Evolutionary conservation across 345 rosid genomes (phyloP).

Genomic region (Iberis pinnata): DNA sequence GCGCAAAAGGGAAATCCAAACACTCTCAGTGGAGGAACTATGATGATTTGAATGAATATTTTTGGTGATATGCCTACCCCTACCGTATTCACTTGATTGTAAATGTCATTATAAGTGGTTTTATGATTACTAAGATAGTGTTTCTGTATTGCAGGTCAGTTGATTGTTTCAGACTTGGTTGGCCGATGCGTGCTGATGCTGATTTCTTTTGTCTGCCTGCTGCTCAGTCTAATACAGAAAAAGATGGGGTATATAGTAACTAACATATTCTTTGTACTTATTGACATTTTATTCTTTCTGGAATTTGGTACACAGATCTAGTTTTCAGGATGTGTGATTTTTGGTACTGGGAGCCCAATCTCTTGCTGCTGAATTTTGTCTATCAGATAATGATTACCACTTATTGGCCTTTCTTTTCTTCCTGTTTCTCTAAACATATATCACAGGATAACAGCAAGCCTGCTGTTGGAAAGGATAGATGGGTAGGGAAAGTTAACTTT

Average conservation of each 20-base stretch:
- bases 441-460: conserved; percentile 66
- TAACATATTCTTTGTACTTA: conserved; percentile 9
- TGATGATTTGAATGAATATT: conserved; percentile 94
- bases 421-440: conserved; percentile 11
- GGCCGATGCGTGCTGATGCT: conserved; percentile 99
- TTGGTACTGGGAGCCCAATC: conserved; percentile 1
- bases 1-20: conserved; percentile 80
- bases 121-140: conserved; percentile 8
- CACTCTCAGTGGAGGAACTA: conserved; percentile 99
- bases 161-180: conserved; percentile 93
- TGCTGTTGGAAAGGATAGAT: conserved; percentile 41
- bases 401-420: not conserved
- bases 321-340: not conserved
- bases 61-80: conserved; percentile 54
- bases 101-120: conserved; percentile 4
- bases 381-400: conserved; percentile 3
- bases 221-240: conserved; percentile 33
- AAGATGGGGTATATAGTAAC: conserved; percentile 50
- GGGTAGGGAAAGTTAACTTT: conserved; percentile 97
- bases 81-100: not conserved
- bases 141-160: conserved; percentile 57
- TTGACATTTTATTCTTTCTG: not conserved
- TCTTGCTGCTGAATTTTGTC: not conserved
- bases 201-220: conserved; percentile 63
- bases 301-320: conserved; percentile 6